Percentiles rank a stretch among this genome's conserved stretches.
phyloP scores from a whole-genome alignment of 805 yeast species.

The Cyberlindnera nakhonratchasimensis region DNA sequence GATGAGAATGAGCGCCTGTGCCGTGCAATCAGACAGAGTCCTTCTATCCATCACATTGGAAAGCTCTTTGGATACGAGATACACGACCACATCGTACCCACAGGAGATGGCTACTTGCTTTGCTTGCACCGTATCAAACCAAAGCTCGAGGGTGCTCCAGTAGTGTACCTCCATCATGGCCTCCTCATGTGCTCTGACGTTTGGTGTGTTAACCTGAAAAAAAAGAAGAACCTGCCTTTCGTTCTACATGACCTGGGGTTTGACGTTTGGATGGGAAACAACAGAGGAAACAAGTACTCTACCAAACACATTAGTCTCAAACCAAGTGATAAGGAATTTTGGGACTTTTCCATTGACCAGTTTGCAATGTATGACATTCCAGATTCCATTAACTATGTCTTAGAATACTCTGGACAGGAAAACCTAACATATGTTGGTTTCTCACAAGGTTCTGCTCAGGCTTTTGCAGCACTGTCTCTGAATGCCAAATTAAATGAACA shows the following conservation, averaged over 20 bases:
- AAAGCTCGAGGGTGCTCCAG: conserved; percentile 33
- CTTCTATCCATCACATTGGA: conserved; percentile 63
- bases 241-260: conserved; percentile 74
- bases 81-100: conserved; percentile 74
- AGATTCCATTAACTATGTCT: conserved; percentile 68
- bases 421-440: conserved; percentile 77
- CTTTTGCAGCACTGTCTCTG: conserved; percentile 78
- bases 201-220: conserved; percentile 56
- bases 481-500: conserved; percentile 59
- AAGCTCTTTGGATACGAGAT: conserved; percentile 61
- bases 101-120: conserved; percentile 72
- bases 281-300: conserved; percentile 90
- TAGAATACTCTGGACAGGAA: conserved; percentile 52
- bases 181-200: conserved; percentile 84
- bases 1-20: conserved; percentile 15
- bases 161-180: conserved; percentile 89
- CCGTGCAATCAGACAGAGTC: conserved; percentile 39
- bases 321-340: conserved; percentile 49
- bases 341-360: conserved; percentile 92
- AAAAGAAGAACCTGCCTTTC: conserved; percentile 64
- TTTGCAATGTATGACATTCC: conserved; percentile 93
- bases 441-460: conserved; percentile 93
- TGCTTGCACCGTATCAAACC: conserved; percentile 70
- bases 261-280: conserved; percentile 94
- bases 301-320: conserved; percentile 60